These are phyloP conservation scores for Seiridium unicorne DNA, from an alignment of 2,329 filamentous ascomycete species.

Conservation along the genomic window DNA sequence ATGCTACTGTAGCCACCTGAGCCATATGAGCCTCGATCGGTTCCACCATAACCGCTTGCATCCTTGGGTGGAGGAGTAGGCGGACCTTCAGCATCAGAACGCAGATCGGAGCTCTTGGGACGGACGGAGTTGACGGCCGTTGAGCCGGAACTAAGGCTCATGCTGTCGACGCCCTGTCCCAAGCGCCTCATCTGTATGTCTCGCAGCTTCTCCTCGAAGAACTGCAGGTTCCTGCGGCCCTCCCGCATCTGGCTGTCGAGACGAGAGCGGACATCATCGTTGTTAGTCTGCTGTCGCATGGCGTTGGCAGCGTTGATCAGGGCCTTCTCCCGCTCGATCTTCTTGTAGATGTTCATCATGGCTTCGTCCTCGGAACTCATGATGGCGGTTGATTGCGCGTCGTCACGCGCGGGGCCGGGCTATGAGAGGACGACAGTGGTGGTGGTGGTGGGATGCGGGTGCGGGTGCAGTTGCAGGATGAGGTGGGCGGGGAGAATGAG, in stretches of 20 bases:
- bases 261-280: conserved; percentile 84
- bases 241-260: conserved; percentile 94
- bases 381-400: conserved; percentile 38
- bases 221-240: conserved; percentile 87
- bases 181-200: conserved; percentile 83
- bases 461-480: neutral
- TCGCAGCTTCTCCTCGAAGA: conserved; percentile 88
- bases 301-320: conserved; percentile 91
- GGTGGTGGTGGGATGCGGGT: neutral
- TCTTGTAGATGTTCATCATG: conserved; percentile 81
- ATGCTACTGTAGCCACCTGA: conserved; percentile 53
- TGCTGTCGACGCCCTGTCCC: conserved; percentile 63
- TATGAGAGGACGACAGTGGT: neutral
- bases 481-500: neutral
- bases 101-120: conserved; percentile 45
- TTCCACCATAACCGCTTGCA: conserved; percentile 37
- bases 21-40: conserved; percentile 64
- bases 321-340: conserved; percentile 96
- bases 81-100: conserved; percentile 41
- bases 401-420: conserved; percentile 32
- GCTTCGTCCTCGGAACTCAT: conserved; percentile 59
- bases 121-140: conserved; percentile 33
- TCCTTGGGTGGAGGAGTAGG: conserved; percentile 77
- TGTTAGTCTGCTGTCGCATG: conserved; percentile 95
- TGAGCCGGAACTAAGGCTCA: conserved; percentile 59